phyloP scores from a whole-genome alignment of 768 basidiomycete species.

The Strobilomyces confusus region DNA sequence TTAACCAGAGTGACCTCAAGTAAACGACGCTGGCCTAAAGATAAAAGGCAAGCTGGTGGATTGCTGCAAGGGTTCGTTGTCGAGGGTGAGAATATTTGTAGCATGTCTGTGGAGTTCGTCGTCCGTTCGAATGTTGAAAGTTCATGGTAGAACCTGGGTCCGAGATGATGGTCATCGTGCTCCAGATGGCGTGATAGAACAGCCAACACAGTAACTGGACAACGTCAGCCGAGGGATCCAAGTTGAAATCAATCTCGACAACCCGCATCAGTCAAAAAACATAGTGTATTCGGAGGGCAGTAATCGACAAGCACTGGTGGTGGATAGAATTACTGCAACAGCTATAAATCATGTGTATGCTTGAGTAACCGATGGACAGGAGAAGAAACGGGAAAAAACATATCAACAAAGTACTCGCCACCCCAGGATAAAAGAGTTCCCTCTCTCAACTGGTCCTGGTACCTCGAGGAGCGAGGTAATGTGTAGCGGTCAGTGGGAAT shows the following conservation, averaged over 20 bases:
- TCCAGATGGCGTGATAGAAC: too few relatives aligned
- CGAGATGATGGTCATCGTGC: too few relatives aligned
- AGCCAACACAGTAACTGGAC: not conserved
- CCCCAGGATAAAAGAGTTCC: conserved; percentile 18
- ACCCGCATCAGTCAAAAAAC: conserved; percentile 9
- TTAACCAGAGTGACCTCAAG: not conserved
- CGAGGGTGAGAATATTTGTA: not conserved
- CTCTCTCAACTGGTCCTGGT: conserved; percentile 21
- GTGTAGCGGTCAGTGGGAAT: conserved; percentile 21
- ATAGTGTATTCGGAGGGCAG: conserved; percentile 16
- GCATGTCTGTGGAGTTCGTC: too few relatives aligned
- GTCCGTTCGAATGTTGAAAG: too few relatives aligned
- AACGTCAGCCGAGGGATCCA: not conserved
- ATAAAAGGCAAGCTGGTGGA: not conserved
- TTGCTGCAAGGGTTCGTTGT: not conserved
- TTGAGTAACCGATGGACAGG: conserved; percentile 19
- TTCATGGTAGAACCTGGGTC: too few relatives aligned
- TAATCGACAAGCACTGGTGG: conserved; percentile 20
- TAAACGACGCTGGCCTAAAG: not conserved
- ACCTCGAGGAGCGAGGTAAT: conserved; percentile 21
- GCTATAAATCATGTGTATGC: conserved; percentile 19
- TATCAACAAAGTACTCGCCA: conserved; percentile 16
- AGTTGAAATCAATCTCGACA: not conserved
- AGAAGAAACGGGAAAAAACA: conserved; percentile 11
- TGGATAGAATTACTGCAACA: conserved; percentile 9